Evolutionary conservation across 768 basidiomycete genomes (phyloP).

Genomic region (Rhodotorula babjevae): DNA sequence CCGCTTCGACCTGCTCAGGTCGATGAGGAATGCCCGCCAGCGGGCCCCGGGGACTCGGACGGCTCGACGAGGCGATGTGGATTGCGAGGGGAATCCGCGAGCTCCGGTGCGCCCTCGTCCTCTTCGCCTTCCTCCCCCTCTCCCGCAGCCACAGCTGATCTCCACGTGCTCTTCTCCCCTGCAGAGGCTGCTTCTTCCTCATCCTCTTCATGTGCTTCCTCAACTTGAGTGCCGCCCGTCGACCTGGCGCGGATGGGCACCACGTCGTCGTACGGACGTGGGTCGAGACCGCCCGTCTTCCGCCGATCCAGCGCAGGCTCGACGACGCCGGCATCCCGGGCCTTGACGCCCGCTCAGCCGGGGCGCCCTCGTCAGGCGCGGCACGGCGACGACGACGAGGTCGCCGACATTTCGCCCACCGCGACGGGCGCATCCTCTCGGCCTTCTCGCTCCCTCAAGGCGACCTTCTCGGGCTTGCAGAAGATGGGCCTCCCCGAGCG

Average conservation of each 20-base stretch:
- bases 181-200: slow-evolving; percentile 20
- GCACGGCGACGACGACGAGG: slow-evolving; percentile 65
- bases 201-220: slow-evolving; percentile 38
- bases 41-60: slow-evolving; percentile 68
- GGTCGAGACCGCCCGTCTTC: slow-evolving; percentile 89
- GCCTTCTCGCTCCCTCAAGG: slow-evolving; percentile 90
- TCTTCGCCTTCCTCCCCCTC: slow-evolving; percentile 71
- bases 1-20: slow-evolving; percentile 79
- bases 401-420: slow-evolving; percentile 71
- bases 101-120: slow-evolving; percentile 54
- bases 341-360: slow-evolving; percentile 70
- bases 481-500: slow-evolving; percentile 96
- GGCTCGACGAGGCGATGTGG: slow-evolving; percentile 62
- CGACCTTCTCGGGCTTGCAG: slow-evolving; percentile 76
- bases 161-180: too few relatives aligned
- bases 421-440: slow-evolving; percentile 78
- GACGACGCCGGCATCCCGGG: slow-evolving; percentile 68
- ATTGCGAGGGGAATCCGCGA: slow-evolving; percentile 75
- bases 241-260: slow-evolving; percentile 32
- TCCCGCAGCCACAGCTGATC: too few relatives aligned
- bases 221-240: slow-evolving; percentile 34
- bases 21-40: slow-evolving; percentile 77
- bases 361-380: slow-evolving; percentile 48
- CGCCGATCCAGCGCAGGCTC: slow-evolving; percentile 87
- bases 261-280: slow-evolving; percentile 62